Percentiles rank a stretch among this genome's conserved stretches.
phyloP scores from a whole-genome alignment of 257 asterid genomes.

The Anisodus acutangulus region DNA sequence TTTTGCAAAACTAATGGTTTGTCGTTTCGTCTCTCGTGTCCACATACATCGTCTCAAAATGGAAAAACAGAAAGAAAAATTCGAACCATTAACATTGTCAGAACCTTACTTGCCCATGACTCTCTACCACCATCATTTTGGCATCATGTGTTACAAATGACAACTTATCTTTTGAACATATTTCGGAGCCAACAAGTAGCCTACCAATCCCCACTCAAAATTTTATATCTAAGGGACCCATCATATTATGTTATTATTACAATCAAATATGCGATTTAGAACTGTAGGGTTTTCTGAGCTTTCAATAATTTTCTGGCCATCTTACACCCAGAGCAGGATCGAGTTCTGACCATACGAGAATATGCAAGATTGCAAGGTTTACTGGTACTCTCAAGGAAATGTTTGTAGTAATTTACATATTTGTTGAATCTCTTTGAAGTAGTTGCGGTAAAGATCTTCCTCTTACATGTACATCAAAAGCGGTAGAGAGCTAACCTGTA shows the following conservation, averaged over 20 bases:
- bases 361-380: conserved; percentile 90
- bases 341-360: conserved; percentile 75
- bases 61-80: too few species aligned
- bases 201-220: too few species aligned
- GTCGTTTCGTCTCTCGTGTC: too few species aligned
- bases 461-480: not conserved
- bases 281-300: conserved; percentile 12
- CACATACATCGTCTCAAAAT: too few species aligned
- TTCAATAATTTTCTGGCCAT: conserved; percentile 41
- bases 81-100: too few species aligned
- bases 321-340: conserved; percentile 88
- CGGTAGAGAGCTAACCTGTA: not conserved
- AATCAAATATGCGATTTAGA: not conserved
- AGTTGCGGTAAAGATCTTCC: not conserved
- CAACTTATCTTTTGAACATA: too few species aligned
- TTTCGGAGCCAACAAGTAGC: too few species aligned
- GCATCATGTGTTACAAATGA: too few species aligned
- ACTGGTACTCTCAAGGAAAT: conserved; percentile 65
- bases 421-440: not conserved
- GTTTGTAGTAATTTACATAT: conserved; percentile 13
- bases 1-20: too few species aligned
- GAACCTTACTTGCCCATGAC: too few species aligned
- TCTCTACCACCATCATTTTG: too few species aligned
- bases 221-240: too few species aligned
- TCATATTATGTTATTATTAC: not conserved